Conservation (phyloP, 2,329 filamentous ascomycete species). For the Ophiosphaerella narmari region DNA sequence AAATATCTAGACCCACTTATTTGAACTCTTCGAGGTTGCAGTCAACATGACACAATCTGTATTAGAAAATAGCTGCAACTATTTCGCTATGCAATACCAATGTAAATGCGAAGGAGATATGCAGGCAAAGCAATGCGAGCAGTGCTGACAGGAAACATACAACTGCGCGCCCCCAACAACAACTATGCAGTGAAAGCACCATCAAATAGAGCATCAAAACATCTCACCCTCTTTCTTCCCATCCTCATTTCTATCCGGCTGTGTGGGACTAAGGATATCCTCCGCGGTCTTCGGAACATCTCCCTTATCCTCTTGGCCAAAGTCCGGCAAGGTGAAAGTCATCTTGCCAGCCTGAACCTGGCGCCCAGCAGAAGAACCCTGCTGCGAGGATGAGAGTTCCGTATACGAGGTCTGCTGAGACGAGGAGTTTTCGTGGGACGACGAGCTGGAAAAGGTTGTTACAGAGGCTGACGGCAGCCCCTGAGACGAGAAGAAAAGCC, state of each 20-base stretch:
- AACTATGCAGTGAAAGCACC: background rate
- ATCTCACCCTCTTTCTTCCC: background rate
- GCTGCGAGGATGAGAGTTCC: slow-evolving; percentile 2
- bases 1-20: no score
- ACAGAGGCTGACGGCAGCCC: background rate
- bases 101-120: slow-evolving; percentile 17
- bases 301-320: slow-evolving; percentile 11
- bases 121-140: background rate
- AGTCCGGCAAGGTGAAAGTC: slow-evolving; percentile 24
- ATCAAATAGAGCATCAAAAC: background rate
- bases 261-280: slow-evolving; percentile 16
- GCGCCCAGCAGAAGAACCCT: slow-evolving; percentile 2
- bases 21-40: no score
- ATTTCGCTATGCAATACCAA: slow-evolving; percentile 23
- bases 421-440: slow-evolving; percentile 1
- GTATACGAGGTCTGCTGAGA: slow-evolving; percentile 1
- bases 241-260: slow-evolving; percentile 1
- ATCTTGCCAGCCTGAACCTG: slow-evolving; percentile 18
- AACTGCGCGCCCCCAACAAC: background rate
- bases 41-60: background rate
- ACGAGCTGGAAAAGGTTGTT: background rate
- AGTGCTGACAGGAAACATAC: background rate
- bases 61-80: background rate
- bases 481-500: slow-evolving; percentile 1
- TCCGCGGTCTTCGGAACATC: slow-evolving; percentile 1